Base-by-base conservation (phyloP, 2,329 filamentous ascomycete species). In the Cladosporium sp. region DNA sequence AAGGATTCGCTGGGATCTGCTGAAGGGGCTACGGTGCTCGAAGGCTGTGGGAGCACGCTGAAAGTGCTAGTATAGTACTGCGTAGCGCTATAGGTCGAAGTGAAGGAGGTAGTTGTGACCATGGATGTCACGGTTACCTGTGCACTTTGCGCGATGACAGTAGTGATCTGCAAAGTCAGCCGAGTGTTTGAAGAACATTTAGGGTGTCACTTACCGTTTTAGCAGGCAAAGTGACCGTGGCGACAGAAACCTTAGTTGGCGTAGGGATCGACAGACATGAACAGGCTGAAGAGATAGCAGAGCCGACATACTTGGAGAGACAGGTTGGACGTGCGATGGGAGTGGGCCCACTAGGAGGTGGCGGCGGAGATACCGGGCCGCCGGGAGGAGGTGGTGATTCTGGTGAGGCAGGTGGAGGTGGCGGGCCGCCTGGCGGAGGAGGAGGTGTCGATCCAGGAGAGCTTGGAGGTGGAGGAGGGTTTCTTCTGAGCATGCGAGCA, bases 231-330 rank as follows among this genome's bases (percentile, higher is more conserved):
- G 52, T 56, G 3, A 28, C 34, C 12, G 52, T 56, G 24, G 25
- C n/a, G 20, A 45, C 35, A 3, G 28, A 28, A 12, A 32, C 39
- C 17, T 47, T 48, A 3, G 51, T 56, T 1, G 56, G 56, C 10
- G 59, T 60, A 3, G 59, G 59, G 5, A 60, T 58, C 13, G 50
- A 37, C 45, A 60, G 47, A 34, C 59, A 60, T 15, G 47, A 52
- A 24, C 59, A 60, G 4, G 52, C 52, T 15, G 52, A 56, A 19
- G 39, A 47, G 39, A 56, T 34, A 25, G 37, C 42, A n/a, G 52
- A 24, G 13, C 42, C 39, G 12, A 32, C 42, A 28, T 37, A 56
- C 15, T 48, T 45, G 36, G 39, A 42, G 13, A 56, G 52, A 17
- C 52, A 56, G 9, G 42, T 56, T n/a, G 52, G 52, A 13, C 36